Evolutionary conservation across 257 asterid species (phyloP).

Genomic region (Nicotiana noctiflora): DNA sequence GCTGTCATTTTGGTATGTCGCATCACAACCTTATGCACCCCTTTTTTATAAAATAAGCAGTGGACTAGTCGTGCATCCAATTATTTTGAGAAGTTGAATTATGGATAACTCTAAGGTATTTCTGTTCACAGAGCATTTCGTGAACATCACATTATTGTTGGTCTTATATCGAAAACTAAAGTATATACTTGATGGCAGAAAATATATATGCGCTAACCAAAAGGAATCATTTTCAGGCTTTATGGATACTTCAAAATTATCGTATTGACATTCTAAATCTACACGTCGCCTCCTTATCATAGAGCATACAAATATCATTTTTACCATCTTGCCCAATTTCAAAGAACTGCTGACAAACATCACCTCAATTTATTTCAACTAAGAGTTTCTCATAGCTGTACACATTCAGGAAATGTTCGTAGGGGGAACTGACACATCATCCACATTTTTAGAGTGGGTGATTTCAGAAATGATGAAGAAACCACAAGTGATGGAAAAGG

Average conservation of each 20-base stretch:
- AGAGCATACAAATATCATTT: no score
- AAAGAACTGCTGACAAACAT: neutral
- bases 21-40: neutral
- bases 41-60: neutral
- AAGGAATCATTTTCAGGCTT: neutral
- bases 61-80: neutral
- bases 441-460: neutral
- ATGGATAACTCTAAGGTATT: neutral
- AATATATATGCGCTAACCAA: neutral
- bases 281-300: neutral
- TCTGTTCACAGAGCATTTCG: neutral
- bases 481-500: neutral
- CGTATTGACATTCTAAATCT: neutral
- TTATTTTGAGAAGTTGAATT: neutral
- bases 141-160: neutral
- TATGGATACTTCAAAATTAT: neutral
- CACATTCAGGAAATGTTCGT: neutral
- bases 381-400: neutral
- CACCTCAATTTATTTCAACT: neutral
- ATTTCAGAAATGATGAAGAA: neutral
- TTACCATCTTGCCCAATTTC: no score
- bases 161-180: neutral
- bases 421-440: neutral
- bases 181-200: neutral
- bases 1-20: neutral